Percentiles rank a stretch among this genome's conserved stretches.
Conservation (phyloP, 805 yeast species). For the Blastobotrys robertii region DNA sequence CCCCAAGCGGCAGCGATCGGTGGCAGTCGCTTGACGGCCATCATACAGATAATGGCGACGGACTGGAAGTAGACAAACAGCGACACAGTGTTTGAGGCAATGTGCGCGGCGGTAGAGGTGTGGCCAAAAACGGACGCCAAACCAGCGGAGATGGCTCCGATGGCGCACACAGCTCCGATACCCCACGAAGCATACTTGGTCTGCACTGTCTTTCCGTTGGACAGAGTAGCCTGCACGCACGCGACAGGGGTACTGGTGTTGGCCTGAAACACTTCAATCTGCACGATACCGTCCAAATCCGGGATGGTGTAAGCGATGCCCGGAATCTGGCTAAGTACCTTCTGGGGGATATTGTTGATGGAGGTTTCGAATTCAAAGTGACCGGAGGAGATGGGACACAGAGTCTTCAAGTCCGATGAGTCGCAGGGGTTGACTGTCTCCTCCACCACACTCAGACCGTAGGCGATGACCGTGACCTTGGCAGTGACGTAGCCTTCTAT, state of each 20-base stretch:
- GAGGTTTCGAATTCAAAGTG: slow-evolving; percentile 53
- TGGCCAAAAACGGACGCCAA: slow-evolving; percentile 81
- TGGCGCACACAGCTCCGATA: slow-evolving; percentile 80
- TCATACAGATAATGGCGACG: slow-evolving; percentile 85
- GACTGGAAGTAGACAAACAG: slow-evolving; percentile 90
- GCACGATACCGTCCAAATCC: slow-evolving; percentile 85
- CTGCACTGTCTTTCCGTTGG: slow-evolving; percentile 90
- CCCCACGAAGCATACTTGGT: slow-evolving; percentile 93
- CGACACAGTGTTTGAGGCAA: slow-evolving; percentile 92
- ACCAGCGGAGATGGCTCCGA: slow-evolving; percentile 83
- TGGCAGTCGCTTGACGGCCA: slow-evolving; percentile 86
- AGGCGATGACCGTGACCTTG: slow-evolving; percentile 56
- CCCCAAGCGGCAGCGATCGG: slow-evolving; percentile 99
- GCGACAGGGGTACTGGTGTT: slow-evolving; percentile 53
- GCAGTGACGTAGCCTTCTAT: slow-evolving; percentile 66
- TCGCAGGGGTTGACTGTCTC: slow-evolving; percentile 55
- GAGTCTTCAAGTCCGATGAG: slow-evolving; percentile 34
- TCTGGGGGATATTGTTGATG: slow-evolving; percentile 26
- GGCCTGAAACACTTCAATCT: slow-evolving; percentile 52
- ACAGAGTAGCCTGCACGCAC: slow-evolving; percentile 79
- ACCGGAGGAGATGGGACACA: slow-evolving; percentile 85
- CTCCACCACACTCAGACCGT: slow-evolving; percentile 61
- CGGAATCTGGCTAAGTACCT: slow-evolving; percentile 51
- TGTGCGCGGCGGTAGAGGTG: slow-evolving; percentile 88
- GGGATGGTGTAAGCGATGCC: slow-evolving; percentile 84